Percentiles rank a stretch among this genome's conserved stretches.
phyloP scores from a whole-genome alignment of 1,139 yeast genomes.

The Meyerozyma elateridarum region DNA sequence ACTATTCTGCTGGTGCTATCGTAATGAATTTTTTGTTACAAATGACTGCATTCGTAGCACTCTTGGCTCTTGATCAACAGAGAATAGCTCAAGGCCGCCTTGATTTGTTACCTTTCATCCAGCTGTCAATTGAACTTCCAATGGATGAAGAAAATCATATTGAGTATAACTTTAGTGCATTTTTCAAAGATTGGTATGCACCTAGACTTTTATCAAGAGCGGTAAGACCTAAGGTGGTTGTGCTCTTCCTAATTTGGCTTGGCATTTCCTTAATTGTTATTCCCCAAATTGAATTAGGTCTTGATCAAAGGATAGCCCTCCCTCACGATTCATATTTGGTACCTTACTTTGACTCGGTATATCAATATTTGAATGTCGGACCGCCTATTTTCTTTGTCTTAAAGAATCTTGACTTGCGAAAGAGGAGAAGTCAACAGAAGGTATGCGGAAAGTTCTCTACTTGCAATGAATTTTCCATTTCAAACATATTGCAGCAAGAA shows the following conservation, averaged over 20 bases:
- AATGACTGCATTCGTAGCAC: slow-evolving; percentile 73
- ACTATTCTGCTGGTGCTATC: slow-evolving; percentile 85
- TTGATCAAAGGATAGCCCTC: slow-evolving; percentile 85
- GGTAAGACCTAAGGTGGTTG: slow-evolving; percentile 45
- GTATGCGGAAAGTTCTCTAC: slow-evolving; percentile 86
- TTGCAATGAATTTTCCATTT: slow-evolving; percentile 72
- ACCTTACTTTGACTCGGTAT: slow-evolving; percentile 73
- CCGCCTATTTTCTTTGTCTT: slow-evolving; percentile 90
- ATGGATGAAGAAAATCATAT: slow-evolving; percentile 14
- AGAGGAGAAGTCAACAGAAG: slow-evolving; percentile 57
- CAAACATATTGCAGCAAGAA: slow-evolving; percentile 86
- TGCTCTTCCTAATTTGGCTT: slow-evolving; percentile 55
- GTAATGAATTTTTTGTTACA: slow-evolving; percentile 72
- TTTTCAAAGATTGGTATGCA: slow-evolving; percentile 35
- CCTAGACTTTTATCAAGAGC: slow-evolving; percentile 52
- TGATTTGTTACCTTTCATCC: slow-evolving; percentile 55
- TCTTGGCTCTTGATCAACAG: slow-evolving; percentile 63
- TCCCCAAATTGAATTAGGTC: slow-evolving; percentile 70
- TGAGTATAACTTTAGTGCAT: slow-evolving; percentile 24
- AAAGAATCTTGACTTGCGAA: slow-evolving; percentile 58
- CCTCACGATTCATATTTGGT: slow-evolving; percentile 80
- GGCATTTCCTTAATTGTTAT: slow-evolving; percentile 64
- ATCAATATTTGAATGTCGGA: slow-evolving; percentile 72
- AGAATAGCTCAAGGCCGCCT: slow-evolving; percentile 55
- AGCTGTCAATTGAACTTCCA: slow-evolving; percentile 8